Percentiles rank a stretch among this genome's conserved stretches.
Conservation (phyloP, 805 yeast species). For the Candida caryicola region DNA sequence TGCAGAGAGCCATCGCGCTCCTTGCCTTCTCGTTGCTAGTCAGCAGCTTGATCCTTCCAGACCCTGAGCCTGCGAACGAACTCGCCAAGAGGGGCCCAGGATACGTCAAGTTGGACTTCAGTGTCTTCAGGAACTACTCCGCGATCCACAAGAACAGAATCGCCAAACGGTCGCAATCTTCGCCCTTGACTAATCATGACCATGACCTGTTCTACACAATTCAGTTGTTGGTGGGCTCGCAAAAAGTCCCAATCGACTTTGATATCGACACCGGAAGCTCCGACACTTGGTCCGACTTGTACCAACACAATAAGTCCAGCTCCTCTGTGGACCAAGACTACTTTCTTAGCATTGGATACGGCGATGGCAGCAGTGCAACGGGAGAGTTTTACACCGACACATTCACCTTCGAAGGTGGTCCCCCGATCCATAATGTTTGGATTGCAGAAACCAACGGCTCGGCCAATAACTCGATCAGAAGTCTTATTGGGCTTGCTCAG, state of each 20-base stretch:
- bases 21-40: background rate
- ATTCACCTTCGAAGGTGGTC: conserved; percentile 2
- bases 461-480: too few species aligned
- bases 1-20: background rate
- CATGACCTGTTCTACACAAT: conserved; percentile 8
- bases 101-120: background rate
- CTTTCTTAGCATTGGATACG: too few species aligned
- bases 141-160: too few species aligned
- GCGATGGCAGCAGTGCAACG: too few species aligned
- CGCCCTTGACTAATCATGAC: conserved; percentile 6
- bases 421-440: too few species aligned
- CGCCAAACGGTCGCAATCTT: too few species aligned
- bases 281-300: conserved; percentile 13
- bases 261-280: conserved; percentile 14
- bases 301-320: too few species aligned
- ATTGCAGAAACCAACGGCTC: too few species aligned
- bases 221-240: conserved; percentile 10
- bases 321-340: too few species aligned
- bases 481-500: conserved; percentile 9
- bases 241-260: conserved; percentile 8
- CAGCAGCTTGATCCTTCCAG: background rate
- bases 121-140: background rate
- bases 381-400: conserved; percentile 1
- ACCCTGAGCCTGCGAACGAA: background rate
- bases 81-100: background rate